Conservation (phyloP, 163 green algal species). For the Prototheca stagnorum region DNA sequence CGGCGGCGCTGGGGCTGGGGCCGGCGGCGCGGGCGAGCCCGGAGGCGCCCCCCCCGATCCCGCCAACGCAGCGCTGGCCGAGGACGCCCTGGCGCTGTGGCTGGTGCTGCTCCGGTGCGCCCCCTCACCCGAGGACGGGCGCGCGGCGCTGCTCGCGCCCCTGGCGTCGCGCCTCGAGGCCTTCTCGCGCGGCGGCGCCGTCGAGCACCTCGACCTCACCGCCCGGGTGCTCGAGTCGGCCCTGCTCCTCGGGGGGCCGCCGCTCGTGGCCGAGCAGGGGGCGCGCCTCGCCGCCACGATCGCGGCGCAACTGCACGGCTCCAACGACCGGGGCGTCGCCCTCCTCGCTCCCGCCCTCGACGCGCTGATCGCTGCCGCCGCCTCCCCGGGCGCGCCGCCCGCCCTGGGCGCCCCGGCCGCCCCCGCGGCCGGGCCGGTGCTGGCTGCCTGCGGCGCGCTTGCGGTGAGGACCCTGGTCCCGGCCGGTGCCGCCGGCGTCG, state of each 20-base stretch:
- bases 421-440: conserved; percentile 2
- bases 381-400: conserved; percentile 3
- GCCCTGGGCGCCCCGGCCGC: not conserved
- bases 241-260: conserved; percentile 25
- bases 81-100: conserved; percentile 72
- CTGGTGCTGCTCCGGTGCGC: conserved; percentile 64
- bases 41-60: too few relatives aligned
- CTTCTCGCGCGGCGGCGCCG: too few relatives aligned
- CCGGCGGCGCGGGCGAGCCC: too few relatives aligned
- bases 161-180: too few relatives aligned
- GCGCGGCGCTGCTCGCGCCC: conserved; percentile 43
- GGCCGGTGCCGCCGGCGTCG: too few relatives aligned
- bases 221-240: conserved; percentile 32
- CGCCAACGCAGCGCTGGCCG: conserved; percentile 61
- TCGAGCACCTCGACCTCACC: conserved; percentile 36
- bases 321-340: conserved; percentile 31
- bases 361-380: not conserved
- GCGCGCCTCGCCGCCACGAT: conserved; percentile 9
- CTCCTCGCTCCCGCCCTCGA: not conserved
- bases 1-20: conserved; percentile 40
- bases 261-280: conserved; percentile 32
- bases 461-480: too few relatives aligned
- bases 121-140: conserved; percentile 9
- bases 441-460: too few relatives aligned
- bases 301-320: conserved; percentile 11